Evolutionary conservation across 352 stramenopile genomes (phyloP), one percentile per base, ranked within the genome.

Genomic region (Vaucheria bursata): DNA sequence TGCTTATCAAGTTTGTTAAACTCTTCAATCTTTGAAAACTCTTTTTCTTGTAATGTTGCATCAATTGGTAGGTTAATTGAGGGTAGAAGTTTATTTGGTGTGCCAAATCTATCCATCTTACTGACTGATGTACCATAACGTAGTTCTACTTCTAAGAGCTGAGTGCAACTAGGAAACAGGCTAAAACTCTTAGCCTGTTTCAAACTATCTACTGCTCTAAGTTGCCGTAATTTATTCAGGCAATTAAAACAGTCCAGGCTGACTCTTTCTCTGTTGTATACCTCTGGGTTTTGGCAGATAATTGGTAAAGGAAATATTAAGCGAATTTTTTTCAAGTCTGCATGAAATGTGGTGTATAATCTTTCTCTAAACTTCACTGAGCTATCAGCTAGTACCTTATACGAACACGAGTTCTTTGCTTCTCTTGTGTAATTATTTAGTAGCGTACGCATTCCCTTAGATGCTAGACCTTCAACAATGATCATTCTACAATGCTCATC

Each of bases 101-200:
- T 79, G 31, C 89, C 91, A 70, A 93, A 86, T 64, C 95, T 93
- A 80, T 96, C 91, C 77, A 91, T 87, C 0, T 93, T 77, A 35
- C 88, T 92, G 67, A 96, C 91, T 73, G 88, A 92, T 81, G 95
- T 90, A 69, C 91, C 91, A 74, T 96, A 96, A 78, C 95, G 93
- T 81, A 88, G 91, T 77, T 95, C 91, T 31, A 96, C 84, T 52
- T 81, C 25, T 64, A 92, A 80, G 37, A 95, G 79, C 86, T 93
- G 92, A 0, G 77, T 65, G 0, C 85, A 87, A 0, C 84, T 89
- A 1, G 91, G 91, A 78, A 95, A 94, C 34, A 93, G 82, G 18
- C 90, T 81, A 0, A 91, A 73, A 1, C 87, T 77, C 50, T 90
- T 87, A 12, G 90, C 78, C 45, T 92, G 86, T 6, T 78, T 64